Base-by-base conservation (phyloP, 2,329 filamentous ascomycete genomes). In the Monilinia polystroma region DNA sequence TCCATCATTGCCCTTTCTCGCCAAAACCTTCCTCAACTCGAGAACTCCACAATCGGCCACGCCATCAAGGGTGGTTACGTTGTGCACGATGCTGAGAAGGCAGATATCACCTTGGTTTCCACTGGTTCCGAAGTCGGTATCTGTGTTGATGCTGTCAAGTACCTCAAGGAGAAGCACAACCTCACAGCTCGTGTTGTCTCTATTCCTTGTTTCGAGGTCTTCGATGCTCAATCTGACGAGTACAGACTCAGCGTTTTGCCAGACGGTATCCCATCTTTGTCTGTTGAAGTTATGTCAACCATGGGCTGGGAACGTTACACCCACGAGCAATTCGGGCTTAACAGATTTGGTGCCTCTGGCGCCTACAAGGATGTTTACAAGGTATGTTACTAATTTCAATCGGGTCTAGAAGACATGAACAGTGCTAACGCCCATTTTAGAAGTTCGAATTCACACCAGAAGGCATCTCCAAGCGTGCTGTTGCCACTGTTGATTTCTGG, bases 361-460 rank as follows among this genome's bases (percentile, higher is more conserved):
- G 90, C 94, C 73, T 98, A 98, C 86, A 94, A 94, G 89, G 90
- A 98, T 76, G 93, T 99, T 69, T 99, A 99, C 87, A 90, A 91
- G 85, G 91, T 84, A 84, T 81, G 85, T 80, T 68, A 18, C 56
- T 32, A 52, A 14, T 18, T 41, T 14, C 47, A 20, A 10, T 12
- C 12, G 29, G 43, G 38, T 45, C 26, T 12, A 14, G 53, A 54
- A 54, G 49, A 66, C 20, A 43, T 62, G 71, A 68, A 73, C 63
- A 54, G 59, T 72, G 68, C 78, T 84, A 78, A 83, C 78, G 75
- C 74, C 62, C 32, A 67, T 63, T 77, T 75, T 76, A 96, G 91
- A 98, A 97, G 87, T 99, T 99, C 83, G 95, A 98, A 82, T 98
- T 99, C 85, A 99, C 94, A 60, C 91, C 95, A 64, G 94, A 97